A percentile compares a stretch with the other conserved stretches of the same genome.
phyloP scores from a whole-genome alignment of 805 yeast genomes.

The Saturnispora halmiae region DNA sequence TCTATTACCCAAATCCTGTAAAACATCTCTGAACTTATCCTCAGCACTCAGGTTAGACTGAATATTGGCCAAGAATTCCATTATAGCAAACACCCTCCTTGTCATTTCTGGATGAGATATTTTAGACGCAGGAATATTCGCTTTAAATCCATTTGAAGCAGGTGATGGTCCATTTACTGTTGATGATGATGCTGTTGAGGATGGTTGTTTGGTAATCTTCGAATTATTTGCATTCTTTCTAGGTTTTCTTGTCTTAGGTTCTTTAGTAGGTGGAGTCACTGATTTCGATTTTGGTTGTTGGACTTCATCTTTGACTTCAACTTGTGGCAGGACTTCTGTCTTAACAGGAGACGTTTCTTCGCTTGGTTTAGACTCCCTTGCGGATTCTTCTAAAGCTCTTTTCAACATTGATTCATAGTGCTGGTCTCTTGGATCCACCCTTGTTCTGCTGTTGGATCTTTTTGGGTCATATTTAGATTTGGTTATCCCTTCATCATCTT shows the following conservation, averaged over 20 bases:
- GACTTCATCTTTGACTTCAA: background rate
- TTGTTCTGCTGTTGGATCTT: constrained; percentile 9
- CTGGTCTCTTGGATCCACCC: constrained; percentile 22
- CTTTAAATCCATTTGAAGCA: constrained; percentile 45
- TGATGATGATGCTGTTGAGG: constrained; percentile 23
- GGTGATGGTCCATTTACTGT: constrained; percentile 30
- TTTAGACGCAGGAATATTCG: constrained; percentile 72
- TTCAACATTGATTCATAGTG: constrained; percentile 30
- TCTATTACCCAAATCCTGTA: constrained; percentile 23
- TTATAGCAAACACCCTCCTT: constrained; percentile 76
- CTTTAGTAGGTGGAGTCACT: background rate
- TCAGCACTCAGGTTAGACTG: constrained; percentile 77
- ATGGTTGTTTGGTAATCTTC: background rate
- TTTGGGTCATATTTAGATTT: constrained; percentile 41
- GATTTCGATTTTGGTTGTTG: background rate
- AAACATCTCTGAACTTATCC: constrained; percentile 41
- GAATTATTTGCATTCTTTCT: background rate
- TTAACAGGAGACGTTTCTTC: background rate
- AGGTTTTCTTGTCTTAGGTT: background rate
- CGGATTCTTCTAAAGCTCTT: constrained; percentile 49
- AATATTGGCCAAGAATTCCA: constrained; percentile 84
- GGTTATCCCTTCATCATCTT: constrained; percentile 38
- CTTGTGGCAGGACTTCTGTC: background rate
- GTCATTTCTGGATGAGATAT: constrained; percentile 76
- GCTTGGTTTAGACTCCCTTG: constrained; percentile 32